Base-by-base conservation (phyloP, 2,329 filamentous ascomycete genomes). In the Cryoendolithus antarcticus region DNA sequence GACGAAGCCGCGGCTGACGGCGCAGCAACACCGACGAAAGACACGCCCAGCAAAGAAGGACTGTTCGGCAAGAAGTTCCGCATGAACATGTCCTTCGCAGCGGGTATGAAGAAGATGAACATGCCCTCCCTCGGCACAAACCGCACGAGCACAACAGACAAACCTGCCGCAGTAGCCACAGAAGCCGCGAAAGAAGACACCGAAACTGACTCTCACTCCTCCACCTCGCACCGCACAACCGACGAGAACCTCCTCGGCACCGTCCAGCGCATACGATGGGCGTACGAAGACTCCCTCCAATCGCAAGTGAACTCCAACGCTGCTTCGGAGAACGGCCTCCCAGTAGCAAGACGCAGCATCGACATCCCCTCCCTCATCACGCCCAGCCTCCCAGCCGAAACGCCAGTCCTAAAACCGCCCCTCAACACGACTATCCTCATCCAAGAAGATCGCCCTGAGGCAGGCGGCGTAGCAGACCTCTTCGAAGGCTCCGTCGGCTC, bases 401-500 rank as follows among this genome's bases (percentile, higher is more conserved):
- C 83, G 1, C 84, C 84, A 0, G 75, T 86, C 6, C 62, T 91
- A 30, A 84, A 82, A 52, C 72, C 82, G 4, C 82, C 84, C 1
- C 62, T 70, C 1, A 75, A 69, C 44, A 79, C 74, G 2, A 71
- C 67, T 0, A 74, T 80, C 27, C 63, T 80, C 10, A 79, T 80
- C 30, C 76, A 80, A 51, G 76, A 80, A 54, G 76, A 80, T 44
- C 66, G 71, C 4, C 72, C 73, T 2, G 74, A 77, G 48, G 69
- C 71, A 30, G 75, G 74, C 15, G 75, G 77, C 24, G 72, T 77
- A 41, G 84, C 85, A 21, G 91, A 96, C 65, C 67, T 96, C 8
- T 98, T 95, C 57, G 75, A 91, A 53, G 89, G 91, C 21, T 93
- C 82, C 3, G 84, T 96, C 2, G 82, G 76, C 40, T 77, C 75